Evolutionary conservation across 495 filamentous ascomycete genomes (phyloP).

Genomic region (Neurospora sp.): DNA sequence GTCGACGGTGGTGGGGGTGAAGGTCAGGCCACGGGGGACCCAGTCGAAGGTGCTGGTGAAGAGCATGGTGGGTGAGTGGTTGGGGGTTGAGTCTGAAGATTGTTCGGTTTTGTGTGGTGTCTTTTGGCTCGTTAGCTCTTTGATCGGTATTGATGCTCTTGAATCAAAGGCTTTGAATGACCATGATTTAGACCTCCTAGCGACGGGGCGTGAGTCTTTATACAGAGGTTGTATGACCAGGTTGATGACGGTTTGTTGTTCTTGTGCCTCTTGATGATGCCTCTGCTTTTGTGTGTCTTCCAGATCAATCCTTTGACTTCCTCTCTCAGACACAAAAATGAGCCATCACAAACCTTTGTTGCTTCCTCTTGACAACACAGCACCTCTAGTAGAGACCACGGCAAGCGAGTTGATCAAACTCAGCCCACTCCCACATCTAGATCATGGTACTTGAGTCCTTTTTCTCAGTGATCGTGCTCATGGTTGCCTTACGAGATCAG

Average conservation of each 20-base stretch:
- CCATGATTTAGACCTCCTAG: too few relatives aligned
- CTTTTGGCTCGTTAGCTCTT: too few relatives aligned
- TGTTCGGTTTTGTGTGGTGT: too few relatives aligned
- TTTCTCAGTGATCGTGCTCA: too few relatives aligned
- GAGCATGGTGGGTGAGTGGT: background rate
- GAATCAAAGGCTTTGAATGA: too few relatives aligned
- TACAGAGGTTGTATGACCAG: background rate
- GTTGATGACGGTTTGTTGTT: background rate
- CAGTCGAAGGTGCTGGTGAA: background rate
- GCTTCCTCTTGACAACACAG: background rate
- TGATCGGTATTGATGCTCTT: too few relatives aligned
- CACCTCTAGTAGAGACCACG: too few relatives aligned
- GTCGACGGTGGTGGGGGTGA: background rate
- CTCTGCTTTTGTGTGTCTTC: background rate
- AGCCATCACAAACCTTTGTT: background rate
- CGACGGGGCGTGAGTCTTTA: background rate
- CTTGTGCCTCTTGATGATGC: too few relatives aligned
- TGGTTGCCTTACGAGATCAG: too few relatives aligned
- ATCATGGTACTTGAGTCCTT: too few relatives aligned
- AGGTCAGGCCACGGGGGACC: background rate
- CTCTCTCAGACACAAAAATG: background rate
- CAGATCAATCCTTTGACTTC: background rate
- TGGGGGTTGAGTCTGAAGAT: background rate
- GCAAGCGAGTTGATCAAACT: too few relatives aligned
- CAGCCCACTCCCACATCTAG: too few relatives aligned